Evolutionary conservation across 2,329 filamentous ascomycete species (phyloP).

Genomic region (Bipolaris sorokiniana): DNA sequence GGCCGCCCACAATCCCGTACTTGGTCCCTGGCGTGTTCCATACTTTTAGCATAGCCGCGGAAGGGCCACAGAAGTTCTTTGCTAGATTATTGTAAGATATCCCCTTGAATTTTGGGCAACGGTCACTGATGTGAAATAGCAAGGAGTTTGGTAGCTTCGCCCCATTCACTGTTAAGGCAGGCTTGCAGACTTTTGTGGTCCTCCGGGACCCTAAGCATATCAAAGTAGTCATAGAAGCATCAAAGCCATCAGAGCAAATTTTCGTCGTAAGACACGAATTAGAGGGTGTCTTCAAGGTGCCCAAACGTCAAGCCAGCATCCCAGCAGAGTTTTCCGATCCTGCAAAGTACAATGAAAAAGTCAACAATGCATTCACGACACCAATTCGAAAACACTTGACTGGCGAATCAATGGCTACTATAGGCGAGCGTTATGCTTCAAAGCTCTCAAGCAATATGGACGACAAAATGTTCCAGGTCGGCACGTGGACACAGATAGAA

Average conservation of each 20-base stretch:
- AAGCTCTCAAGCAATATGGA: constrained; percentile 32
- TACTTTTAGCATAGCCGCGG: constrained; percentile 23
- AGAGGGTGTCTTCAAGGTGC: neutral
- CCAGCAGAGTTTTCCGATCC: neutral
- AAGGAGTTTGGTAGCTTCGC: constrained; percentile 31
- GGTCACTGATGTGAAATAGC: constrained; percentile 20
- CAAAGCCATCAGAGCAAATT: neutral
- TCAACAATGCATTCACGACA: constrained; percentile 11
- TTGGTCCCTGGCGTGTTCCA: constrained; percentile 32
- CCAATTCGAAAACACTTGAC: constrained; percentile 24
- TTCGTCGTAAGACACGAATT: neutral
- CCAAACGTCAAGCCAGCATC: neutral
- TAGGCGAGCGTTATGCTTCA: constrained; percentile 27
- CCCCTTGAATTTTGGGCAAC: neutral
- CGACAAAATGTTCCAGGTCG: constrained; percentile 40
- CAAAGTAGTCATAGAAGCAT: constrained; percentile 21
- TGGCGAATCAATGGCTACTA: constrained; percentile 15
- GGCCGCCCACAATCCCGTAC: constrained; percentile 34
- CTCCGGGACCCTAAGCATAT: constrained; percentile 32
- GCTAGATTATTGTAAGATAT: constrained; percentile 31
- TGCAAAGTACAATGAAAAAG: neutral
- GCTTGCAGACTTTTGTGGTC: constrained; percentile 25
- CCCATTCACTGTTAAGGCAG: constrained; percentile 34
- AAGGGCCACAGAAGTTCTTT: constrained; percentile 32
- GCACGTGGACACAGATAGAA: constrained; percentile 40